phyloP scores from a whole-genome alignment of 306 rosid genomes.

The Glycine soja region DNA sequence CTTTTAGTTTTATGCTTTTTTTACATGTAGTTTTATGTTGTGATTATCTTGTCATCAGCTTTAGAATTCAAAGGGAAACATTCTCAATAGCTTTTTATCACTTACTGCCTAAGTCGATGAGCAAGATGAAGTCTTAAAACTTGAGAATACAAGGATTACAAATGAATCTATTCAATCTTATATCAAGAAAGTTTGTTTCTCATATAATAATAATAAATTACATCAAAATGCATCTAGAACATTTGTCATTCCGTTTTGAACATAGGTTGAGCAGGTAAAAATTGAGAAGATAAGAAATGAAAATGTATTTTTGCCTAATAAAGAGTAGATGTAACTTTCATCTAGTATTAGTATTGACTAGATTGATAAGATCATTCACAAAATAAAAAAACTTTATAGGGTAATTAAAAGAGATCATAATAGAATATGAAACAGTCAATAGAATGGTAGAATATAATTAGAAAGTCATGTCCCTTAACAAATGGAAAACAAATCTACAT shows the following conservation, averaged over 20 bases:
- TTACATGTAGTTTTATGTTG: background rate
- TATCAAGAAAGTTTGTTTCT: slow-evolving; percentile 29
- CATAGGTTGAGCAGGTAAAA: background rate
- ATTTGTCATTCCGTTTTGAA: background rate
- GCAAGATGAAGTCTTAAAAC: slow-evolving; percentile 24
- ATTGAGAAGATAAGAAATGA: background rate
- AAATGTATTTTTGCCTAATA: background rate
- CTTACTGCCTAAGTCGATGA: slow-evolving; percentile 4
- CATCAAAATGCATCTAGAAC: background rate
- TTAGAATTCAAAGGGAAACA: slow-evolving; percentile 30
- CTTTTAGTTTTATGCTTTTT: background rate
- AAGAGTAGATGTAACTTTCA: background rate
- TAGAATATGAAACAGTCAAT: slow-evolving; percentile 10
- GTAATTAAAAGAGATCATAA: background rate
- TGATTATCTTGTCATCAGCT: slow-evolving; percentile 5
- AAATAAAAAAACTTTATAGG: slow-evolving; percentile 8
- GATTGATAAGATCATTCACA: background rate
- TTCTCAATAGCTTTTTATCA: slow-evolving; percentile 5
- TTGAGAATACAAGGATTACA: slow-evolving; percentile 30
- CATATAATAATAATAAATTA: background rate
- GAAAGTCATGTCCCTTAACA: background rate
- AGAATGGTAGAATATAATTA: background rate
- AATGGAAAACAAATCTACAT: slow-evolving; percentile 1
- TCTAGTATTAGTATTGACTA: background rate
- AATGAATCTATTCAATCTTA: background rate